Base-by-base conservation (phyloP, 345 rosid genomes). In the Conringia planisiliqua region DNA sequence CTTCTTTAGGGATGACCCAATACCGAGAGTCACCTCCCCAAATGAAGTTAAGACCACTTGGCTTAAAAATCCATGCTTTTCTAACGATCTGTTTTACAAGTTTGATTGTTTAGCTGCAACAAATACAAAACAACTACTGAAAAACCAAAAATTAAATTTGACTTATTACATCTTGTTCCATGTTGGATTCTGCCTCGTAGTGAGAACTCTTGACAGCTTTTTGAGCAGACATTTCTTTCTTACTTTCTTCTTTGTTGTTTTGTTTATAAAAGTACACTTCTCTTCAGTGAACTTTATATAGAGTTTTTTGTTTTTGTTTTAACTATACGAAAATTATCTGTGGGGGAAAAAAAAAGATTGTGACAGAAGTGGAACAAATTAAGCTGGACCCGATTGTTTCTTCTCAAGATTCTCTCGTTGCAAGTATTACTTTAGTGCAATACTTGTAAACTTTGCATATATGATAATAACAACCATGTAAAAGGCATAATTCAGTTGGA, bases 11-110 rank as follows among this genome's bases (percentile, higher is more conserved):
- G 66, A 76, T 76, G 75, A 56, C 75, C 80, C 80, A 76, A 57
- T 76, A 76, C 26, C 71, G 71, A 70, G 76, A 76, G 26, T 76
- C 80, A 56, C 80, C 80, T 12, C 80, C 75, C 80, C 71, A 76
- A 55, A 76, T 65, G 75, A 70, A 76, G 10, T 76, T 70, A 35
- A 76, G 75, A 63, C 66, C 61, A 63, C 75, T 70, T 70, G 80
- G 80, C 66, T 70, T 76, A 57, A 70, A 70, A 27, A 76, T 29
- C 80, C 80, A 76, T 63, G 75, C 75, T 63, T 70, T 70, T 38
- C 75, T 76, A 35, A 16, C 75, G 24, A 76, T 63, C 80, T 76
- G 46, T 36, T 32, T 18, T 55, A 6, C 36, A 76, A 24, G 33
- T 43, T 76, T 62, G 38, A 33, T 32, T 16, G 18, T 43, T 54